Base-by-base conservation (phyloP, 495 filamentous ascomycete genomes). In the Tuber magnatum region DNA sequence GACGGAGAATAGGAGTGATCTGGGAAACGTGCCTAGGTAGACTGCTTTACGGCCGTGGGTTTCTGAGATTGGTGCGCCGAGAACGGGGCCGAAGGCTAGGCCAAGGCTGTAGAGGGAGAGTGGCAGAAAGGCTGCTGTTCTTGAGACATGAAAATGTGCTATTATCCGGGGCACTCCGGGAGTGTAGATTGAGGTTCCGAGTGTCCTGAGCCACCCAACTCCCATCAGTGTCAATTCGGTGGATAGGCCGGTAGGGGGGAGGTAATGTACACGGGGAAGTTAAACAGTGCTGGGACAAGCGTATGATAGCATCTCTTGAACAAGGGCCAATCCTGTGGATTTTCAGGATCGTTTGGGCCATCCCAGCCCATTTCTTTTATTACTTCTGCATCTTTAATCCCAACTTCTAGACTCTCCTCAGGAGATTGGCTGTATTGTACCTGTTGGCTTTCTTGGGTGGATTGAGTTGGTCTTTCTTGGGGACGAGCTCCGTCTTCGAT, bases 1-100 rank as follows among this genome's bases (percentile, higher is more conserved):
- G 18, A 92, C 76, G 0, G 87, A 88, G 83, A 92, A 93, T 9
- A 92, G 80, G n/a, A 86, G 86, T 65, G 85, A 88, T 0, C 90
- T 35, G 0, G 88, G 88, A 0, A 85, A 78, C 2, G 86, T 83
- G 5, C 82, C 42, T 20, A 89, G 56, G 77, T 88, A 91, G 40
- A 91, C 85, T 16, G 84, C 82, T 71, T 86, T 85, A 14, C 89
- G 85, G 72, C 88, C 85, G 81, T 81, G 77, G 1, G 87, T 88
- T 77, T 91, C 89, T 18, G 87, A 89, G 12, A 91, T 81, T 8
- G 89, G 89, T 0, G 87, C 89, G 12, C 85, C 87, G 28, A 90
- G 76, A 32, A 91, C 83, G 24, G 89, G 89, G 3, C 89, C 89
- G 18, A 89, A 85, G 5, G 83, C 89, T 1, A 90, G 85, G 4